phyloP scores from a whole-genome alignment of 257 asterid genomes.

The Solanum infundibuliforme region DNA sequence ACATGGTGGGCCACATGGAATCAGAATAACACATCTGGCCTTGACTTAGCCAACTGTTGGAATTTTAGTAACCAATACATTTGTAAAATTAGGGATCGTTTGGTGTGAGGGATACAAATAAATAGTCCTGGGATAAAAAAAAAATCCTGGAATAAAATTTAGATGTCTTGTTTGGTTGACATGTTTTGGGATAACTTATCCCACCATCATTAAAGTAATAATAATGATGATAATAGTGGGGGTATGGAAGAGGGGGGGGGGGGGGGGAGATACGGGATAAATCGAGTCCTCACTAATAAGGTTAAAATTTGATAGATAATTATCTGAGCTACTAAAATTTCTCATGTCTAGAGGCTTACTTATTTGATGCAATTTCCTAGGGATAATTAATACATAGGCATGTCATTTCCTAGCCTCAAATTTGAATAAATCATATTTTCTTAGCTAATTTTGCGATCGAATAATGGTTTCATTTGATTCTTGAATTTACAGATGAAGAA shows the following conservation, averaged over 20 bases:
- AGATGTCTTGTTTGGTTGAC: too few relatives aligned
- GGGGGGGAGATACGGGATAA: not conserved
- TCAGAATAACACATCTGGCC: not conserved
- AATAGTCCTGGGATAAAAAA: too few relatives aligned
- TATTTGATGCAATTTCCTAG: not conserved
- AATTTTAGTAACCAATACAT: not conserved
- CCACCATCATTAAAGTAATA: not conserved
- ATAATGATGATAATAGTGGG: not conserved
- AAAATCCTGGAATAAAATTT: too few relatives aligned
- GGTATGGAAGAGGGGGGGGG: not conserved
- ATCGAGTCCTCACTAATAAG: not conserved
- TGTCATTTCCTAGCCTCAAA: not conserved
- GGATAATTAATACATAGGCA: not conserved
- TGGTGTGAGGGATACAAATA: too few relatives aligned
- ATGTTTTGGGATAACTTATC: too few relatives aligned
- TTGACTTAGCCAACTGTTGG: not conserved
- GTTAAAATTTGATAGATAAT: too few relatives aligned
- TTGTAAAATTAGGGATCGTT: not conserved
- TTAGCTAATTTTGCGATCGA: not conserved
- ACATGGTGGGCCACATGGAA: slow-evolving; percentile 15
- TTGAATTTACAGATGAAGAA: slow-evolving; percentile 29
- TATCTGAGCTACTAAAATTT: not conserved
- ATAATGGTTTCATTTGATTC: not conserved
- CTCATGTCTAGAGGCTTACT: not conserved
- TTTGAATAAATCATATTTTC: not conserved